Evolutionary conservation across 2,329 filamentous ascomycete species (phyloP), one percentile per base, ranked within the genome.

Genomic region (Drechslerella coelobrocha): DNA sequence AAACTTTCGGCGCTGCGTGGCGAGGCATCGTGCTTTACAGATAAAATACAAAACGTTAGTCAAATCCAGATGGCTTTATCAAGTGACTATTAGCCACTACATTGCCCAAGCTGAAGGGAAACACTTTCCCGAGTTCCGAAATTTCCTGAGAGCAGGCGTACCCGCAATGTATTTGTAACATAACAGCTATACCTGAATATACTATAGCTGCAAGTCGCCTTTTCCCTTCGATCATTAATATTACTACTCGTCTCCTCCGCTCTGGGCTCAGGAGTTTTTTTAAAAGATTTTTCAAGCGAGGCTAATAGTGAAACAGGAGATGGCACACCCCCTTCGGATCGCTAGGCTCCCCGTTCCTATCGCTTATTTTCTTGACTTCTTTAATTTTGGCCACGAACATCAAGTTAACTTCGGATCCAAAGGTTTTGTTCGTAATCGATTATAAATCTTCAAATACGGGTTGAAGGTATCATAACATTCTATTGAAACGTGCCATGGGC

Each of bases 131-230:
- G 47, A 47, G 59, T 69, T 61, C 63, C 63, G 63, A 69, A 61
- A 61, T 61, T 50, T 56, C 39, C 56, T 45, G 19, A 21, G 17
- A 41, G 31, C 29, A 51, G 17, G 27, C 50, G 56, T 55, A 39
- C 9, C 43, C 17, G 17, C 23, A 69, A 52, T 47, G 37, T 69
- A 69, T 47, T 29, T 61, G 63, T 61, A 69, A 69, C 63, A 21
- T 31, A 61, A 52, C 27, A 45, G 45, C 45, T 48, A 41, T 21
- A 50, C 27, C 5, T 7, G 27, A 48, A 57, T 47, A 8, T 56
- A 43, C 26, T 69, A 69, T 69, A 69, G 65, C 57, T 69, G 57
- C 65, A 69, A 62, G 56, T 62, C 65, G 65, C 65, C 65, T 61
- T 53, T 59, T 61, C 47, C 43, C 19, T 43, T 52, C 56, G 39